Base-by-base conservation (phyloP, 805 yeast species). In the Cyberlindnera bimundalis region DNA sequence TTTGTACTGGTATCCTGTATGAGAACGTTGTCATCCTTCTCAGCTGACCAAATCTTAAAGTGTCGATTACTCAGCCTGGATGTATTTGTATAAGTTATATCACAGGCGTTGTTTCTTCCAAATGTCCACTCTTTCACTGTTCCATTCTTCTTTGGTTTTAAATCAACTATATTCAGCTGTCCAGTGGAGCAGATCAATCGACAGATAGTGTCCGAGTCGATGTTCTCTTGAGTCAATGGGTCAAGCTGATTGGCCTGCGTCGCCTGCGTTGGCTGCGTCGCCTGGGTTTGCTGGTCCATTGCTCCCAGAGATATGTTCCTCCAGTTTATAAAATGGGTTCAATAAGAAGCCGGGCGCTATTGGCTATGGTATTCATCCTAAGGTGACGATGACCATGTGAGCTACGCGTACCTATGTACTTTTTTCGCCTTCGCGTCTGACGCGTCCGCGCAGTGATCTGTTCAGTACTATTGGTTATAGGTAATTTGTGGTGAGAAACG, bases 1-100 rank as follows among this genome's bases (percentile, higher is more conserved):
- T 93, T 93, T 2, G 98, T 91, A 1, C 96, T 84, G 3, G 71
- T 62, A 61, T 90, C 97, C 58, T 60, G 64, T 13, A 71, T 51
- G 37, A 71, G 40, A 4, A 76, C 68, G 40, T 71, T 73, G 38
- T 70, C 72, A 35, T 72, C 72, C 32, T 72, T 67, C 33, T 80
- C 81, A 50, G 81, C 70, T 5, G 29, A 24, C 83, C 89, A 79
- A 6, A 90, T 66, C 58, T 73, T 70, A 67, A 78, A 78, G 64
- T 90, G 98, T 40, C 71, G 67, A 53, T 84, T 86, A 38, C 93
- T 84, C 25, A 89, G 68, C 39, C 90, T 66, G 21, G 85, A 74
- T 15, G 84, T 73, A 33, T 76, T 71, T 7, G 72, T 65, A 42
- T 88, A 65, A 29, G 67, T 66, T 52, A 83, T 76, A 52, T 86